phyloP scores from a whole-genome alignment of 768 basidiomycete species.

The Multifurca ochricompacta region DNA sequence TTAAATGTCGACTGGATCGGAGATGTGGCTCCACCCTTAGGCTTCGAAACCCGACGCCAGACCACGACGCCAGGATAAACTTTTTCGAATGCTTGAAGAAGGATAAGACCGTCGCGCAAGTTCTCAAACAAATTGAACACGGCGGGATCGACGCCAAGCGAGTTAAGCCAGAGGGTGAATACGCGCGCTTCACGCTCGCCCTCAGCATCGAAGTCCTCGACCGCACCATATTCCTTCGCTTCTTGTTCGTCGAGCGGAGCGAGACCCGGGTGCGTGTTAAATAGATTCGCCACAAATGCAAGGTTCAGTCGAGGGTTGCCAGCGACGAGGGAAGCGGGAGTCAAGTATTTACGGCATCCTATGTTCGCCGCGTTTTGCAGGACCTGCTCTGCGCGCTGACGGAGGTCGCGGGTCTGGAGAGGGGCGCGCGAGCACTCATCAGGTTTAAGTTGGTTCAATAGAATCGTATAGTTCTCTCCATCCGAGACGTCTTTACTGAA shows the following conservation, averaged over 20 bases:
- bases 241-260: slow-evolving; percentile 93
- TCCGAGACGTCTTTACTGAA: slow-evolving; percentile 97
- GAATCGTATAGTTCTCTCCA: slow-evolving; percentile 94
- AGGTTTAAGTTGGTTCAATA: slow-evolving; percentile 93
- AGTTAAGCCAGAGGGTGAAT: slow-evolving; percentile 98
- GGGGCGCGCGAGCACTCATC: slow-evolving; percentile 88
- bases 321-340: slow-evolving; percentile 80
- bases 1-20: slow-evolving; percentile 23
- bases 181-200: slow-evolving; percentile 97
- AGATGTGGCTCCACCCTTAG: slow-evolving; percentile 54
- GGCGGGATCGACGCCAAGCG: slow-evolving; percentile 90
- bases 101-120: slow-evolving; percentile 82
- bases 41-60: slow-evolving; percentile 95
- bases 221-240: slow-evolving; percentile 77
- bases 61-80: slow-evolving; percentile 85
- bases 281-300: slow-evolving; percentile 96
- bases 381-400: slow-evolving; percentile 86
- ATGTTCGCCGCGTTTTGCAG: slow-evolving; percentile 91
- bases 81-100: slow-evolving; percentile 96
- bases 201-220: slow-evolving; percentile 98
- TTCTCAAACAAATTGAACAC: slow-evolving; percentile 98
- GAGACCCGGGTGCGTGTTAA: slow-evolving; percentile 95
- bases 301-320: slow-evolving; percentile 98
- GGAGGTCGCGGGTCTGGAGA: slow-evolving; percentile 75
- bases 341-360: slow-evolving; percentile 93